Evolutionary conservation across 768 basidiomycete genomes (phyloP).

Genomic region (Leccinum variicolor): DNA sequence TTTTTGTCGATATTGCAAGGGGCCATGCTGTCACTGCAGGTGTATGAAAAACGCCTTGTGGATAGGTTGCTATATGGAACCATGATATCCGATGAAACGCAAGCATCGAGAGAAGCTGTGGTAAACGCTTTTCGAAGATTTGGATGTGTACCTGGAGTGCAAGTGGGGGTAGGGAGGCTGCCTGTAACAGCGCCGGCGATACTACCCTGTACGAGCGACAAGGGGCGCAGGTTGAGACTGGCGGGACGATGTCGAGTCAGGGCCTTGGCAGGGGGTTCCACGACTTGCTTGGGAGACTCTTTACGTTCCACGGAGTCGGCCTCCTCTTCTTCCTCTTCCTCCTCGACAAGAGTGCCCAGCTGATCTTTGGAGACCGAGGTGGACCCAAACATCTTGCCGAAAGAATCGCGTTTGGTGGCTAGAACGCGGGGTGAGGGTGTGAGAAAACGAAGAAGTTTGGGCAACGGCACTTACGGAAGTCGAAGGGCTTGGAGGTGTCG

Average conservation of each 20-base stretch:
- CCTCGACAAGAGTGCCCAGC: constrained; percentile 76
- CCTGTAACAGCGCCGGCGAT: constrained; percentile 34
- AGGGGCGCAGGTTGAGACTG: constrained; percentile 62
- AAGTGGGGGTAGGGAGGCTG: constrained; percentile 51
- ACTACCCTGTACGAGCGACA: constrained; percentile 62
- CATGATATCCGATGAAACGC: constrained; percentile 25
- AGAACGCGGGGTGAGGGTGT: not conserved
- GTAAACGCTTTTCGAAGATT: constrained; percentile 36
- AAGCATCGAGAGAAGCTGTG: constrained; percentile 7
- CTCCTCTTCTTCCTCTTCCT: constrained; percentile 86
- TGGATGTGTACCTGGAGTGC: constrained; percentile 46
- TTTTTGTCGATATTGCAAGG: constrained; percentile 31
- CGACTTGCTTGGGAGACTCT: constrained; percentile 24
- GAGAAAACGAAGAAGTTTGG: not conserved
- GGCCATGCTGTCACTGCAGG: constrained; percentile 20
- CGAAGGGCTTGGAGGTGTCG: constrained; percentile 55
- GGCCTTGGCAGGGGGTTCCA: constrained; percentile 35
- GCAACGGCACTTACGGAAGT: constrained; percentile 54
- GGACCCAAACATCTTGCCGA: constrained; percentile 60
- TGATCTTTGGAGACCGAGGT: constrained; percentile 71
- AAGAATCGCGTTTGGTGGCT: constrained; percentile 80
- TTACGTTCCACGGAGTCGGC: constrained; percentile 31
- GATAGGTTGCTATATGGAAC: constrained; percentile 11
- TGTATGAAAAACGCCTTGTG: constrained; percentile 26
- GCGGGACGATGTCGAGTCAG: constrained; percentile 60